Conservation (phyloP, 192 early-diverging fungal species). For the Entomortierella beljakovae region DNA sequence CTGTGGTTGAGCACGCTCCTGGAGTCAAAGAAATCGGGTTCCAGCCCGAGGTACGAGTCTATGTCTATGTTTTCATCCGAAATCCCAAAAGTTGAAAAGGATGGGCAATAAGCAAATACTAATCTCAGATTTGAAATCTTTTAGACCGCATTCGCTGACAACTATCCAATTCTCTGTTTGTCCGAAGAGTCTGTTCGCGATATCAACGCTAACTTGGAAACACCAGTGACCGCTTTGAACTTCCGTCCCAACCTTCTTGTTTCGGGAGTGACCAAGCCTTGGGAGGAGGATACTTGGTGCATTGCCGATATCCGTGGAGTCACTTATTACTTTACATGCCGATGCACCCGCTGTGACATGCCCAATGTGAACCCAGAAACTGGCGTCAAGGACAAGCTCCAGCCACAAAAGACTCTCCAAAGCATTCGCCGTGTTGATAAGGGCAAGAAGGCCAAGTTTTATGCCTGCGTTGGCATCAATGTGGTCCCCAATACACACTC, state of each 20-base stretch:
- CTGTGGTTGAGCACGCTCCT: constrained; percentile 61
- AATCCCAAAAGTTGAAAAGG: no score
- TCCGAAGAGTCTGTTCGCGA: constrained; percentile 68
- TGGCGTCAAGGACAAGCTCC: constrained; percentile 60
- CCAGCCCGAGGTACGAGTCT: constrained; percentile 29
- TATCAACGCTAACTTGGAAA: constrained; percentile 68
- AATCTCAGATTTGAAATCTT: neutral
- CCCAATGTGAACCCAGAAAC: constrained; percentile 66
- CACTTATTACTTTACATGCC: constrained; percentile 64
- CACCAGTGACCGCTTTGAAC: constrained; percentile 60
- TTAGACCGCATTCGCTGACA: constrained; percentile 84
- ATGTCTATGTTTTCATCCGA: no score
- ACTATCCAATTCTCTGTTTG: constrained; percentile 77
- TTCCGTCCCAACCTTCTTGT: constrained; percentile 87
- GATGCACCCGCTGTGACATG: constrained; percentile 72
- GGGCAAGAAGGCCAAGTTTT: constrained; percentile 56
- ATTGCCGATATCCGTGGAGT: constrained; percentile 59
- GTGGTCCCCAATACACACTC: constrained; percentile 33
- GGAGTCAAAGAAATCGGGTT: constrained; percentile 36
- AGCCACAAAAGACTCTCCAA: constrained; percentile 66
- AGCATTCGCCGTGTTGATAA: constrained; percentile 63
- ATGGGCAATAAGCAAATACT: no score
- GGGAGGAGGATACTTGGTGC: constrained; percentile 79
- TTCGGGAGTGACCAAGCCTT: constrained; percentile 58
- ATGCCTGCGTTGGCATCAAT: constrained; percentile 62